Base-by-base conservation (phyloP, 1,139 yeast genomes). In the Pichia sp. region DNA sequence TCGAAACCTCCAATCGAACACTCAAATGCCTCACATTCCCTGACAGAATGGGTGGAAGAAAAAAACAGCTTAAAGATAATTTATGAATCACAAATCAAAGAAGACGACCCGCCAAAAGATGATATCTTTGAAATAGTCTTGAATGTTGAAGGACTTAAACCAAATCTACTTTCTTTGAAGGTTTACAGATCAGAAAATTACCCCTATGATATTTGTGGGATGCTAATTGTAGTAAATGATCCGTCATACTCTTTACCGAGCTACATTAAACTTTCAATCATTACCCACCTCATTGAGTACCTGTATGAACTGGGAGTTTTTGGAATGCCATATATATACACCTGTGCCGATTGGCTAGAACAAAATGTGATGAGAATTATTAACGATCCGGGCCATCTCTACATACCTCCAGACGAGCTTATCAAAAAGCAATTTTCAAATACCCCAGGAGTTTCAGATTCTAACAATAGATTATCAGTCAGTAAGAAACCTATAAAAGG, bases 321-420 rank as follows among this genome's bases (percentile, higher is more conserved):
- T 2, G 96, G 97, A 1, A 87, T 82, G 58, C 82, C 86, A 60
- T 78, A 85, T 71, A 66, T 90, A 1, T 85, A 73, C 63, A 70
- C 82, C 4, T 73, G 89, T 13, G 70, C 82, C 48, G 95, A 88
- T 56, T 90, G 95, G 91, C 62, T 89, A 19, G 83, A 84, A 57
- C 84, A 79, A 13, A 80, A 87, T 59, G 71, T 85, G 47, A 68
- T 73, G 5, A 66, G 66, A 2, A 74, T 90, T 10, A 76, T 86
- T 18, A 79, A 82, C 36, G 74, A 84, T 53, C 98, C 98, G 0
- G 95, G 96, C 0, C 81, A 83, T 5, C 72, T 90, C 36, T 65
- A 82, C 4, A 71, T 72, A 21, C 62, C 73, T 4, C 21, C 37
- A 2, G 39, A 47, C 26, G 31, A 41, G 22, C n/a, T n/a, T n/a